phyloP scores from a whole-genome alignment of 148 eudicot genomes.

The Heliamphora exappendiculata region DNA sequence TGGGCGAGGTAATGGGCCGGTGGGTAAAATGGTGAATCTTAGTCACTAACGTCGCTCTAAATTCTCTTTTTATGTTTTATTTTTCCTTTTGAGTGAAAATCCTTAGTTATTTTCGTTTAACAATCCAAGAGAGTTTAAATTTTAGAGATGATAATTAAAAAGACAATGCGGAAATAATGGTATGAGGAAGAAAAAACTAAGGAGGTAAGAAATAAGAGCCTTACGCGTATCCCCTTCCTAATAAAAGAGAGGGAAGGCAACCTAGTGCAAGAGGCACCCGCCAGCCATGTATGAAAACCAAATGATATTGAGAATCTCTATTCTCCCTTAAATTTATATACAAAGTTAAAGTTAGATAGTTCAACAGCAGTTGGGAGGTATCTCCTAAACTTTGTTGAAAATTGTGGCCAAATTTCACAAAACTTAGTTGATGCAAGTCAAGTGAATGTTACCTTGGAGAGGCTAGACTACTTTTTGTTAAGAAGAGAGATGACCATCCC shows the following conservation, averaged over 20 bases:
- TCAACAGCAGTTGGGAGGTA: not conserved
- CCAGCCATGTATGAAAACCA: no score
- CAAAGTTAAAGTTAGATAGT: not conserved
- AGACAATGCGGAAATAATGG: not conserved
- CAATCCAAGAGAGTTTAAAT: no score
- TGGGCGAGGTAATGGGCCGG: no score
- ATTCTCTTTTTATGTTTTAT: no score
- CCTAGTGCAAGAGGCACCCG: no score
- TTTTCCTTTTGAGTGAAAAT: no score
- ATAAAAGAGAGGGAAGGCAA: no score
- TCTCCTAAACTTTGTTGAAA: not conserved
- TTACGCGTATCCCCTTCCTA: not conserved
- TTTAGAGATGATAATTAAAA: no score
- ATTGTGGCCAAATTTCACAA: not conserved
- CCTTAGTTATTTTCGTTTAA: no score
- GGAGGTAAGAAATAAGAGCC: not conserved
- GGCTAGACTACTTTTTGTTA: not conserved
- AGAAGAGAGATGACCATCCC: not conserved
- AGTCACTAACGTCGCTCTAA: no score
- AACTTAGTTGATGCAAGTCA: not conserved
- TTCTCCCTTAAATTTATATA: not conserved
- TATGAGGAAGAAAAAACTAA: not conserved
- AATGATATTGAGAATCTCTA: no score
- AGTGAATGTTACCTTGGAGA: not conserved
- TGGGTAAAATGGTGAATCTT: no score